Conservation (phyloP, 768 basidiomycete genomes). For the Phallus indusiatus region DNA sequence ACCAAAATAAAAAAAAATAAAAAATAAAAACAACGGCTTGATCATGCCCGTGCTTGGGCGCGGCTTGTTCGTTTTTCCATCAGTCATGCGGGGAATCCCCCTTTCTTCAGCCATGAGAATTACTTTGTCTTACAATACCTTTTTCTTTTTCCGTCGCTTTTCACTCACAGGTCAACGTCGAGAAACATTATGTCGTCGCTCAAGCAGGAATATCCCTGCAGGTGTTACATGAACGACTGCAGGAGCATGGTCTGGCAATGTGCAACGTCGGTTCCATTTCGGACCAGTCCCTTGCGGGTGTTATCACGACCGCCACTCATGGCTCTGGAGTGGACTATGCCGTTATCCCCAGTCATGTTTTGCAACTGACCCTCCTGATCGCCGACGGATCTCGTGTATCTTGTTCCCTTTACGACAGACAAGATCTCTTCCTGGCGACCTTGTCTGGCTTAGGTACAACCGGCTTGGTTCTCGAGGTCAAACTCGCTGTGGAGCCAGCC, state of each 20-base stretch:
- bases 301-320: constrained; percentile 92
- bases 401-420: constrained; percentile 52
- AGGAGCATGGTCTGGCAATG: constrained; percentile 67
- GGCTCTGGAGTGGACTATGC: constrained; percentile 76
- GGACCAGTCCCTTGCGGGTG: constrained; percentile 88
- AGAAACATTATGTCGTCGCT: constrained; percentile 57
- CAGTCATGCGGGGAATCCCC: background rate
- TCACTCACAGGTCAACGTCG: constrained; percentile 52
- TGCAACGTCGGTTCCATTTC: constrained; percentile 93
- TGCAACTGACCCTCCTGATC: constrained; percentile 63
- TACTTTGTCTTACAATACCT: constrained; percentile 7
- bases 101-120: background rate
- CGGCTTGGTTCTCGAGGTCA: constrained; percentile 74
- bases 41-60: constrained; percentile 41
- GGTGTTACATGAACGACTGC: constrained; percentile 61
- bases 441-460: constrained; percentile 90
- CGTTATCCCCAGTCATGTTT: constrained; percentile 75
- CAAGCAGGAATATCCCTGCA: constrained; percentile 76
- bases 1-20: background rate
- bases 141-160: constrained; percentile 12
- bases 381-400: constrained; percentile 63
- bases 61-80: background rate
- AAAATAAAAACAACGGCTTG: constrained; percentile 31
- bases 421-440: constrained; percentile 82
- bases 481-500: constrained; percentile 69